Base-by-base conservation (phyloP, 495 filamentous ascomycete genomes). In the Hypoxylon perforatum region DNA sequence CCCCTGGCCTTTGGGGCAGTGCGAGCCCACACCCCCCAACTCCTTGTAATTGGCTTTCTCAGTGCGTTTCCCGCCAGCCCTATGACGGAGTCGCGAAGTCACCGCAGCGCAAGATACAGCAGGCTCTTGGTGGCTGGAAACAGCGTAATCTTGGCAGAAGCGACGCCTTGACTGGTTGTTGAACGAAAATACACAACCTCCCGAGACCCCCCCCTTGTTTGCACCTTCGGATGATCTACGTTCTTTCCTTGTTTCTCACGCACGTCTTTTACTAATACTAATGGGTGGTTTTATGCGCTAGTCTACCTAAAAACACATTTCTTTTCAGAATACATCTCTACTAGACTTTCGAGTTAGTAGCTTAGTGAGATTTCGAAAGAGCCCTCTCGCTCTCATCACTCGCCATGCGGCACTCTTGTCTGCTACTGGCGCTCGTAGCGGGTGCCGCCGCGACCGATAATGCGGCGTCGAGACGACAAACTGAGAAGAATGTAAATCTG, bases 121-220 rank as follows among this genome's bases (percentile, higher is more conserved):
- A 28, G 56, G 44, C 45, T 53, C 33, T 57, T 57, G 21, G 65
- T 69, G 60, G 60, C 65, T 69, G 65, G 49, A 63, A n/a, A 69
- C 60, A 51, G 51, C n/a, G 45, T 22, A 49, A 45, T 48, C 60
- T 69, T 64, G 66, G 66, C 65, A 47, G n/a, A 41, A 56, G 36
- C 35, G 52, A 25, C 18, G 21, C 51, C 36, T 47, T 52, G n/a
- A n/a, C n/a, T 60, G 48, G 56, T 60, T 36, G 36, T 61, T 51
- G 30, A n/a, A n/a, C n/a, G n/a, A n/a, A 7, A 28, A 28, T 28
- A 28, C 25, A 28, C 25, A 28, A 28, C 25, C 25, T n/a, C 25
- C 25, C 25, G 7, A 28, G 25, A n/a, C 55, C 21, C 19, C 19
- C 8, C 19, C 15, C 22, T 12, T 19, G 12, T 33, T 41, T 19